These are phyloP conservation scores for Fusarium mundagurra DNA, from an alignment of 2,329 filamentous ascomycete genomes.

Conservation along the genomic window DNA sequence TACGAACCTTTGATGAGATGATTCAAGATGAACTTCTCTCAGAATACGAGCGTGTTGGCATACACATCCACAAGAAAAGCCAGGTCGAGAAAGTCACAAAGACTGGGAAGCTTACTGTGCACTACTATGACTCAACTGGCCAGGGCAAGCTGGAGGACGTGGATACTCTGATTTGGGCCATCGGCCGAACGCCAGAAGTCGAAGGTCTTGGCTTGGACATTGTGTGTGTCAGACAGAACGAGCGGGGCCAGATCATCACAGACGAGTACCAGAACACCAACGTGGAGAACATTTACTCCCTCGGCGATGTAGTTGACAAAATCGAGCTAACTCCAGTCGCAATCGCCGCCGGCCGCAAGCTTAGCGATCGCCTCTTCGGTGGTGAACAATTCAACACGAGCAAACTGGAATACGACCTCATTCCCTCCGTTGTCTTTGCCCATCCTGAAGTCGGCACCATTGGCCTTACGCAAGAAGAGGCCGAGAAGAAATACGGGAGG, in stretches of 20 bases:
- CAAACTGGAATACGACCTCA: background rate
- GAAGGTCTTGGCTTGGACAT: background rate
- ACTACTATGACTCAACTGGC: background rate
- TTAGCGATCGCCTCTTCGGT: background rate
- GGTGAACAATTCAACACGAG: background rate
- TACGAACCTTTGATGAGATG: background rate
- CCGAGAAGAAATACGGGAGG: background rate
- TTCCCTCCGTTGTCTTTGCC: background rate
- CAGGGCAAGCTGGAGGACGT: background rate
- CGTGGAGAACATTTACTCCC: background rate
- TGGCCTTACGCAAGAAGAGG: background rate
- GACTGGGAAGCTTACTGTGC: background rate
- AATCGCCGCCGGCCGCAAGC: background rate
- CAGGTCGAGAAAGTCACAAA: background rate
- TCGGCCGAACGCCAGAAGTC: background rate
- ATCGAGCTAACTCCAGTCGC: background rate
- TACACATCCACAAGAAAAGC: background rate
- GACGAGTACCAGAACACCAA: background rate
- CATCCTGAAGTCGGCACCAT: background rate
- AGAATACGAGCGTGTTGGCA: background rate
- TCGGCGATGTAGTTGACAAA: background rate
- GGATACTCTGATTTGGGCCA: background rate
- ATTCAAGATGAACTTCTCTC: background rate
- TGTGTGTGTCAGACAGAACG: fast-evolving
- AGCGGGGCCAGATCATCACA: background rate